A percentile compares a stretch with the other conserved stretches of the same genome.
phyloP scores from a whole-genome alignment of 2,329 filamentous ascomycete genomes.

The Nigrospora sphaerica region DNA sequence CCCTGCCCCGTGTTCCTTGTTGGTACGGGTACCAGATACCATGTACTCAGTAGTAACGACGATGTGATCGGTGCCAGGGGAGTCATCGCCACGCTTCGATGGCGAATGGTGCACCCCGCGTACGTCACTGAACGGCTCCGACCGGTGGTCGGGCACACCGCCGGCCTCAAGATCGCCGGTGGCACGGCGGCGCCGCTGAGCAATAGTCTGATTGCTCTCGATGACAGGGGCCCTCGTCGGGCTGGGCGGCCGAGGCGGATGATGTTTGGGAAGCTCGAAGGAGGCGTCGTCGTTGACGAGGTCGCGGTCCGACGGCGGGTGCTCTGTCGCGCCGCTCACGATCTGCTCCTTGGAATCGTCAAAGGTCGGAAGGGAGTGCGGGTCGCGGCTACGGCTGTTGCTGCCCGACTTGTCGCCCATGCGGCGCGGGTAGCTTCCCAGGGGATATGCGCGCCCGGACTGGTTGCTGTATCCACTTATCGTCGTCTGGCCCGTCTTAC shows the following conservation, averaged over 20 bases:
- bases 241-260: too few relatives aligned
- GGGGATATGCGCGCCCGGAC: slow-evolving; percentile 7
- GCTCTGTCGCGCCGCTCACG: background rate
- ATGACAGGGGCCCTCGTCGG: too few relatives aligned
- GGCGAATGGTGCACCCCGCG: background rate
- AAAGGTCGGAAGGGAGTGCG: slow-evolving; percentile 1
- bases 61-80: slow-evolving; percentile 1
- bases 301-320: background rate
- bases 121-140: background rate
- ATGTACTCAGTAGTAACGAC: slow-evolving; percentile 13
- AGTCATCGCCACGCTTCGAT: background rate
- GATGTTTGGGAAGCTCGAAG: slow-evolving; percentile 4
- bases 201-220: too few relatives aligned
- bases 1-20: background rate
- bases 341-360: slow-evolving; percentile 14
- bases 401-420: background rate
- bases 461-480: background rate
- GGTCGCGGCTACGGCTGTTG: background rate
- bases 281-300: slow-evolving; percentile 1
- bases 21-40: background rate
- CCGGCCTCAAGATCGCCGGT: too few relatives aligned
- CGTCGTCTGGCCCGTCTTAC: slow-evolving; percentile 5
- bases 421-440: slow-evolving; percentile 6
- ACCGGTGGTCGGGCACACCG: too few relatives aligned
- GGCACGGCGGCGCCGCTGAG: too few relatives aligned